phyloP scores from a whole-genome alignment of 75 land plant genomes.

The Picea sitchensis region DNA sequence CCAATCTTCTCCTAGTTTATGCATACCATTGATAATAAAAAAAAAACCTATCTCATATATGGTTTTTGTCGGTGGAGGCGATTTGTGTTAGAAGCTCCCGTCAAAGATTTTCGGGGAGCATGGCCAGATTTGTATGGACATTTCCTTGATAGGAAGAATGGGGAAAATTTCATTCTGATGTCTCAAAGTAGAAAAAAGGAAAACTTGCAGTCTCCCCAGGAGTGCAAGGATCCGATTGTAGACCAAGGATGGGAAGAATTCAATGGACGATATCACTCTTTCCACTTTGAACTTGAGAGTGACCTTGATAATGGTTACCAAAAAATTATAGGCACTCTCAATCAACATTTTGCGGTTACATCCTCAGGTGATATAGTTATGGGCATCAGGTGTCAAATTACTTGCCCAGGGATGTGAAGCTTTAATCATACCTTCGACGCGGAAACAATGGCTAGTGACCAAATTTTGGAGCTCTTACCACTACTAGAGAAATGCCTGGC shows the following conservation, averaged over 20 bases:
- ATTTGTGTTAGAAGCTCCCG: conserved; percentile 58
- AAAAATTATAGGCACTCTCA: conserved; percentile 72
- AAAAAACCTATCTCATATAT: conserved; percentile 82
- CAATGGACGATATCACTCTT: background rate
- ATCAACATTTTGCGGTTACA: conserved; percentile 71
- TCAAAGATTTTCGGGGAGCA: conserved; percentile 42
- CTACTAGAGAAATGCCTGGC: conserved; percentile 58
- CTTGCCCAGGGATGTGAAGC: conserved; percentile 55
- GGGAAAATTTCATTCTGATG: background rate
- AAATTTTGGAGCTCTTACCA: conserved; percentile 76
- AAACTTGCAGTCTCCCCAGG: background rate
- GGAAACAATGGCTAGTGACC: conserved; percentile 68
- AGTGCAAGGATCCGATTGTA: background rate
- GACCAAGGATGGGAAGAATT: background rate
- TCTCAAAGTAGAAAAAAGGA: background rate
- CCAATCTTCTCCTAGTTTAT: conserved; percentile 18
- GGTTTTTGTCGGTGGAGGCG: conserved; percentile 48
- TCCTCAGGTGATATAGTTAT: conserved; percentile 77
- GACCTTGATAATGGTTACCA: conserved; percentile 66
- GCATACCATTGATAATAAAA: conserved; percentile 52
- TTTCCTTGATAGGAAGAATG: conserved; percentile 21
- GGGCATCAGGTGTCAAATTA: conserved; percentile 85
- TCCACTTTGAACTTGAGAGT: conserved; percentile 55
- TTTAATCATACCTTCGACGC: conserved; percentile 53
- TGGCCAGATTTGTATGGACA: conserved; percentile 67